phyloP scores from a whole-genome alignment of 768 basidiomycete genomes.

The Lactarius psammicola region DNA sequence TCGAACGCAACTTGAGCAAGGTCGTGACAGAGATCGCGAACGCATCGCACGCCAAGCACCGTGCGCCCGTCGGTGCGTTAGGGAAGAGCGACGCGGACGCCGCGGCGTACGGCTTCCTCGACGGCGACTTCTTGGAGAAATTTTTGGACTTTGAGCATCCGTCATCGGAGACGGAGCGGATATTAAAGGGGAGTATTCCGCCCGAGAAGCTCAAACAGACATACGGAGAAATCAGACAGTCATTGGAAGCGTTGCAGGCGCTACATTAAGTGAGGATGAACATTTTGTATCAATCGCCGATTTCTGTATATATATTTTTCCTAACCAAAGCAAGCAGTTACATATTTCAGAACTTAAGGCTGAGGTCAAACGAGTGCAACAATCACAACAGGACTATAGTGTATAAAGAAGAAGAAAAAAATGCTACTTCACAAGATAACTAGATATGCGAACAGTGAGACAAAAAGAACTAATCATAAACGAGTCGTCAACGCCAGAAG shows the following conservation, averaged over 20 bases:
- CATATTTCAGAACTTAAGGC: neutral
- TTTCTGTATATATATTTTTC: neutral
- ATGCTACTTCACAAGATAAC: neutral
- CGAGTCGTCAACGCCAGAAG: slow-evolving; percentile 3
- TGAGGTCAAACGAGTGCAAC: neutral
- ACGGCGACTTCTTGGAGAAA: slow-evolving; percentile 81
- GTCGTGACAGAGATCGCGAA: slow-evolving; percentile 54
- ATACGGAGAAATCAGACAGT: slow-evolving; percentile 40
- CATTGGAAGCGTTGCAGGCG: slow-evolving; percentile 45
- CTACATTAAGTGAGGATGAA: slow-evolving; percentile 36
- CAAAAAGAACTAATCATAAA: slow-evolving; percentile 4
- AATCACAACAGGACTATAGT: neutral
- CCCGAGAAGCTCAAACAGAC: slow-evolving; percentile 56
- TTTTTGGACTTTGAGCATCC: slow-evolving; percentile 49
- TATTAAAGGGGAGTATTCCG: slow-evolving; percentile 56
- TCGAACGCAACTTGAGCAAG: slow-evolving; percentile 73
- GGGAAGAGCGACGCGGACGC: slow-evolving; percentile 59
- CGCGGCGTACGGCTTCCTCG: slow-evolving; percentile 73
- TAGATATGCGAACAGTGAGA: neutral
- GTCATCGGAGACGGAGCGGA: slow-evolving; percentile 45
- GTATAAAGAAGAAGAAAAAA: neutral
- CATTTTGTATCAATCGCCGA: neutral
- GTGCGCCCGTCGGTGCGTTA: slow-evolving; percentile 58
- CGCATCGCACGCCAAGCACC: slow-evolving; percentile 60
- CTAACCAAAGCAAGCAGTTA: neutral